These are phyloP conservation scores for Echinosophora koreensis DNA, from an alignment of 306 rosid genomes.

Conservation along the genomic window DNA sequence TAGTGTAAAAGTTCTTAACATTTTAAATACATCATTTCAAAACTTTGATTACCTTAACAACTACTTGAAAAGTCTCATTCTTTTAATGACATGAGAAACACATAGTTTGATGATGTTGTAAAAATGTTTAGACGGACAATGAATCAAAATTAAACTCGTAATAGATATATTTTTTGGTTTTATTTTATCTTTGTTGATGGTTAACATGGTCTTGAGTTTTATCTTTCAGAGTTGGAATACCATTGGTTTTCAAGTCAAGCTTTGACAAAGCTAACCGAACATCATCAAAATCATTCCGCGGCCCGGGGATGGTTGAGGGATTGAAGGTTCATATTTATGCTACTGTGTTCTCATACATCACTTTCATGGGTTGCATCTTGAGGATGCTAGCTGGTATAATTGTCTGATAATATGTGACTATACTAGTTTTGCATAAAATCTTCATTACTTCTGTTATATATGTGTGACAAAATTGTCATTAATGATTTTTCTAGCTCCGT, in stretches of 20 bases:
- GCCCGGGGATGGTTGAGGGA: slow-evolving; percentile 94
- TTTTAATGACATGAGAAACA: slow-evolving; percentile 3
- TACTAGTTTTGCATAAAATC: background rate
- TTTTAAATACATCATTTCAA: background rate
- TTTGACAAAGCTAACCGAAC: slow-evolving; percentile 97
- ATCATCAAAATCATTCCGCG: slow-evolving; percentile 93
- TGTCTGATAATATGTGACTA: slow-evolving; percentile 18
- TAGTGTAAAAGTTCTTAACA: background rate
- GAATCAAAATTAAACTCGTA: slow-evolving; percentile 17
- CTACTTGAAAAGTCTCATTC: slow-evolving; percentile 18
- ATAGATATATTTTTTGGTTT: background rate
- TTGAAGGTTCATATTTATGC: slow-evolving; percentile 65
- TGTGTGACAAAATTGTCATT: background rate
- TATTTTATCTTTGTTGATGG: slow-evolving; percentile 28
- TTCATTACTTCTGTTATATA: background rate
- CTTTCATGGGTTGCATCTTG: slow-evolving; percentile 38
- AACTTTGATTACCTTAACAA: slow-evolving; percentile 12
- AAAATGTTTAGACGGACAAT: background rate
- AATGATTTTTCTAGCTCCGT: slow-evolving; percentile 17
- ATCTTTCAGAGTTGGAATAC: slow-evolving; percentile 83
- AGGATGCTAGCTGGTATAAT: slow-evolving; percentile 35
- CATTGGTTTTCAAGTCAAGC: slow-evolving; percentile 94
- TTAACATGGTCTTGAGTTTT: slow-evolving; percentile 26
- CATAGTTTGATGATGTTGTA: background rate
- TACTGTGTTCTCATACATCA: slow-evolving; percentile 32